These are phyloP conservation scores for Hanseniaspora lindneri DNA, from an alignment of 805 yeast species.

Conservation along the genomic window DNA sequence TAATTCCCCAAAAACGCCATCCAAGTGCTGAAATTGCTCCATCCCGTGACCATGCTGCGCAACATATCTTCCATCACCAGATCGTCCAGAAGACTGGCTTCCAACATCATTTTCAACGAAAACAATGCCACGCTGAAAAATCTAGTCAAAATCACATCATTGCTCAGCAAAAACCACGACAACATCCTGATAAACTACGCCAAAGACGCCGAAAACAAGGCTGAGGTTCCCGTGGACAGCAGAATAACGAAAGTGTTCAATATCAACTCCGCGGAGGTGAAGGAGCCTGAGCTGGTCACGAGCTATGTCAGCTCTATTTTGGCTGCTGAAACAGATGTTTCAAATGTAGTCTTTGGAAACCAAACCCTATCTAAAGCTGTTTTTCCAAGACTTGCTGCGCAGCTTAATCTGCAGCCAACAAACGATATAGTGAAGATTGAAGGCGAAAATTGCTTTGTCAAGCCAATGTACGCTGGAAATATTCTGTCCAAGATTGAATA, in stretches of 20 bases:
- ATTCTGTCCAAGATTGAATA: constrained; percentile 73
- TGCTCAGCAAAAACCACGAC: constrained; percentile 1
- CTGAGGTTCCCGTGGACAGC: constrained; percentile 36
- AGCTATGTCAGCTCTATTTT: constrained; percentile 45
- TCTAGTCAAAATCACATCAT: not conserved
- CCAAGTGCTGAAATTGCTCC: no score
- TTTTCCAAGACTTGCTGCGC: constrained; percentile 76
- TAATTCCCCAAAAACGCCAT: no score
- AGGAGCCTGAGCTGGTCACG: constrained; percentile 68
- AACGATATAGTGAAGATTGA: constrained; percentile 67
- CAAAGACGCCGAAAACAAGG: not conserved
- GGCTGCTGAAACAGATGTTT: constrained; percentile 31
- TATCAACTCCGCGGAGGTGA: constrained; percentile 49
- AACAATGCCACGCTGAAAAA: constrained; percentile 10
- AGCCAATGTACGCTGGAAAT: constrained; percentile 96
- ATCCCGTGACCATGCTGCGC: not conserved
- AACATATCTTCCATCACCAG: not conserved
- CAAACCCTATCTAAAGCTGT: constrained; percentile 81
- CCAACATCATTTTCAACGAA: constrained; percentile 10
- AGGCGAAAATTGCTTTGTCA: constrained; percentile 58
- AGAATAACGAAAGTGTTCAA: constrained; percentile 33
- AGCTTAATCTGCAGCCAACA: constrained; percentile 76
- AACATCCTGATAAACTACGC: constrained; percentile 3
- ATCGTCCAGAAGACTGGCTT: not conserved
- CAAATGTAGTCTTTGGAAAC: constrained; percentile 69